Evolutionary conservation across 345 rosid species (phyloP).

Genomic region (Acer campestre): DNA sequence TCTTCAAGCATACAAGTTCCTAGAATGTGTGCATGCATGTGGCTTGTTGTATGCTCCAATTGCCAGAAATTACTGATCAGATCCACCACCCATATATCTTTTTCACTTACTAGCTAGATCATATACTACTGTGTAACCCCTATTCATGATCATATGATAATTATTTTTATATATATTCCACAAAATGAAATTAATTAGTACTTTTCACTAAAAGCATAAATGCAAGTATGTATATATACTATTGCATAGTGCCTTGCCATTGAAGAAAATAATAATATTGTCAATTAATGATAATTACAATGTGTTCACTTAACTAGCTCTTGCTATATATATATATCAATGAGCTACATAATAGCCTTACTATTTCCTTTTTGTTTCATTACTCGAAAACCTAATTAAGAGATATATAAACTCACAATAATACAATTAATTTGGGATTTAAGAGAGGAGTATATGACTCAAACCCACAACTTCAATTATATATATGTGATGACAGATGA

Average conservation of each 20-base stretch:
- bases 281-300: neutral
- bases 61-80: neutral
- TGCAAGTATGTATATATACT: neutral
- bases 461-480: too few relatives aligned
- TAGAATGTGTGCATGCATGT: constrained; percentile 1
- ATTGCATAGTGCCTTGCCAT: neutral
- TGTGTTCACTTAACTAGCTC: neutral
- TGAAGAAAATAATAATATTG: neutral
- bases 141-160: neutral
- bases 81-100: neutral
- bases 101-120: neutral
- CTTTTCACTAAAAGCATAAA: neutral
- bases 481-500: neutral
- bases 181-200: neutral
- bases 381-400: too few relatives aligned
- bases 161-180: too few relatives aligned
- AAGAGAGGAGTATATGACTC: too few relatives aligned
- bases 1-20: neutral
- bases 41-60: neutral
- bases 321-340: too few relatives aligned
- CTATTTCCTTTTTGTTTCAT: too few relatives aligned
- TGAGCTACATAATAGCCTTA: too few relatives aligned
- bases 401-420: too few relatives aligned
- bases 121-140: too few relatives aligned
- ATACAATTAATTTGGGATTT: too few relatives aligned